Conservation (phyloP, 2,329 filamentous ascomycete species). For the Herpomyces periplanetae region DNA sequence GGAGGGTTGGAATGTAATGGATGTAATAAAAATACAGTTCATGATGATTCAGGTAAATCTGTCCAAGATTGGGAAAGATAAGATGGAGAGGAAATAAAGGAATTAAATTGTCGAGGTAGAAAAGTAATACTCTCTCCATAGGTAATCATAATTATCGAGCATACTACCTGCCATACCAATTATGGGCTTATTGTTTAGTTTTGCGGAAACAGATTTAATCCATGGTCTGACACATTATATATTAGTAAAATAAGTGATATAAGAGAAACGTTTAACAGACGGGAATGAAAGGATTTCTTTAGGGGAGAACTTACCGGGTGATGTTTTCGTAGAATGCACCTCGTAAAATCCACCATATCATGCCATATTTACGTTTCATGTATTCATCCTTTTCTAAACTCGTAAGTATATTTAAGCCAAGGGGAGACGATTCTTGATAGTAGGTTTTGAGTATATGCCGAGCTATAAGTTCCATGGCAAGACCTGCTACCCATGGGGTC, state of each 20-base stretch:
- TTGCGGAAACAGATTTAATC: conserved; percentile 26
- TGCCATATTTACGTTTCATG: conserved; percentile 46
- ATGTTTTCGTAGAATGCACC: conserved; percentile 88
- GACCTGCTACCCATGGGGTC: conserved; percentile 60
- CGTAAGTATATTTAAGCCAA: conserved; percentile 34
- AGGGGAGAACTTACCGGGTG: conserved; percentile 15
- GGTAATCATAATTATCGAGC: conserved; percentile 75
- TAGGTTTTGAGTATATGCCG: conserved; percentile 38
- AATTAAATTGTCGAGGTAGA: conserved; percentile 17
- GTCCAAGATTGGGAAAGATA: no score
- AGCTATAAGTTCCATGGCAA: conserved; percentile 51
- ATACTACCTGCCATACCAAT: conserved; percentile 47
- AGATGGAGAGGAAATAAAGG: no score
- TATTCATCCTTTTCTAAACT: conserved; percentile 64
- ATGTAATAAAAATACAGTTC: no score
- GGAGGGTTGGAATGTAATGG: no score
- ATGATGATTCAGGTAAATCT: no score
- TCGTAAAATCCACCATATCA: conserved; percentile 84
- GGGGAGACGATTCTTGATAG: conserved; percentile 19
- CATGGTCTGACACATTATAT: conserved; percentile 10
- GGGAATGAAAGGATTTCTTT: conserved; percentile 5
- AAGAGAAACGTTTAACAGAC: neutral
- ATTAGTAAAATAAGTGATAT: neutral
- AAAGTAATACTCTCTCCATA: conserved; percentile 97
- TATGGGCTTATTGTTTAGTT: conserved; percentile 29